Evolutionary conservation across 1,284 basidiomycete genomes (phyloP), one percentile per base, ranked within the genome.

Genomic region (Pholiota adiposa): DNA sequence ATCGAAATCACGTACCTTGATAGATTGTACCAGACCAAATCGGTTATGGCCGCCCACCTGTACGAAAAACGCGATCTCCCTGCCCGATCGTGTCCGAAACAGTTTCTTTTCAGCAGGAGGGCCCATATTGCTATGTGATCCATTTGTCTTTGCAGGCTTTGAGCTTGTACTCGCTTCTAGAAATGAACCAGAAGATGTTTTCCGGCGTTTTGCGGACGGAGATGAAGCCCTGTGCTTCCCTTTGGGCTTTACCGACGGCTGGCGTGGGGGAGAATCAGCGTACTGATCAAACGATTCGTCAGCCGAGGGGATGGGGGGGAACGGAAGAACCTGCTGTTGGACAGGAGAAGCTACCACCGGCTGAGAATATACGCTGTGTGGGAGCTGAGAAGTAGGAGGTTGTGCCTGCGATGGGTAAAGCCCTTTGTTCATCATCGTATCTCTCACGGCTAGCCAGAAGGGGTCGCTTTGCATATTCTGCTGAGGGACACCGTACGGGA

Each of bases 41-140:
- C 86, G 78, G 51, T 80, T 78, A 48, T 77, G 76, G 1, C 85
- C 70, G 59, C 84, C 83, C n/a, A 85, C 74, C 67, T 85, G 83
- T 31, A 87, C 81, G 64, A 81, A 87, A 63, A 88, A 87, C n/a
- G 72, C 67, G 33, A 84, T 63, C 0, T 77, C 67, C 51, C 70
- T 62, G 5, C 82, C 83, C 36, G 65, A 63, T 33, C 67, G 57
- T 1, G 65, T 65, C 29, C 58, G 68, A 56, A 81, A 81, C 11
- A 71, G 8, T 27, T 61, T 65, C 19, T 29, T 59, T 11, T 40
- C 51, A 3, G 55, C 58, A 25, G 51, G 36, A 19, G 34, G 41
- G n/a, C 25, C 52, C 8, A 48, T 33, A 27, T 34, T 51, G n/a
- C n/a, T n/a, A n/a, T n/a, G n/a, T 1, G 60, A 34, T 4, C 48